A percentile compares a stretch with the other conserved stretches of the same genome.
These are phyloP conservation scores for Lycium ferocissimum DNA, from an alignment of 257 asterid species.

Conservation along the genomic window DNA sequence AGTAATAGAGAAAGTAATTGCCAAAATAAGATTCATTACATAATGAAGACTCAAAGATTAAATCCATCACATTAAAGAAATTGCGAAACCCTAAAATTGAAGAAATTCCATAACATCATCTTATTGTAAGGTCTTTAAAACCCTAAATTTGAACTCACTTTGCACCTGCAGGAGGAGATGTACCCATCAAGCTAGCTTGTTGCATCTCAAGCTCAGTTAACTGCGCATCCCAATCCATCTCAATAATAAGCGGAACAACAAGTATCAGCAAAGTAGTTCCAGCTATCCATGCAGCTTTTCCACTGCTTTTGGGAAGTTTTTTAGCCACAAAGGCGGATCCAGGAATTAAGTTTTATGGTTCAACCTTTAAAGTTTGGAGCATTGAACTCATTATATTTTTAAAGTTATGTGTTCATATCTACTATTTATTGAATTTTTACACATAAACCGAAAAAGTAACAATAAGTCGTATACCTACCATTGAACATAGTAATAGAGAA, in stretches of 20 bases:
- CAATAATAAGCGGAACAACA: slow-evolving; percentile 77
- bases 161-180: too few relatives aligned
- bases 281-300: slow-evolving; percentile 85
- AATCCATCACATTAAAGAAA: neutral
- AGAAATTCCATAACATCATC: neutral
- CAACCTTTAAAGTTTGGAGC: too few relatives aligned
- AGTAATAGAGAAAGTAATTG: neutral
- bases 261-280: slow-evolving; percentile 85
- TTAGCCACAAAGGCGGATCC: slow-evolving; percentile 59
- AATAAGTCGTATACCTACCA: too few relatives aligned
- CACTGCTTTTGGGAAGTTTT: slow-evolving; percentile 75
- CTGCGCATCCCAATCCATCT: slow-evolving; percentile 89
- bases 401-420: too few relatives aligned
- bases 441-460: too few relatives aligned
- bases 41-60: too few relatives aligned
- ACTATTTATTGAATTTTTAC: too few relatives aligned
- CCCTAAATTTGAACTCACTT: neutral
- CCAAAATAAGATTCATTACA: neutral
- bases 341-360: too few relatives aligned
- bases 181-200: slow-evolving; percentile 82
- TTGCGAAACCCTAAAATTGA: neutral
- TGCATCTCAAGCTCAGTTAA: slow-evolving; percentile 77
- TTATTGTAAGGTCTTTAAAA: neutral
- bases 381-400: too few relatives aligned
- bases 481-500: neutral